phyloP scores from a whole-genome alignment of 1,284 basidiomycete genomes.

The Peniophora sp. region DNA sequence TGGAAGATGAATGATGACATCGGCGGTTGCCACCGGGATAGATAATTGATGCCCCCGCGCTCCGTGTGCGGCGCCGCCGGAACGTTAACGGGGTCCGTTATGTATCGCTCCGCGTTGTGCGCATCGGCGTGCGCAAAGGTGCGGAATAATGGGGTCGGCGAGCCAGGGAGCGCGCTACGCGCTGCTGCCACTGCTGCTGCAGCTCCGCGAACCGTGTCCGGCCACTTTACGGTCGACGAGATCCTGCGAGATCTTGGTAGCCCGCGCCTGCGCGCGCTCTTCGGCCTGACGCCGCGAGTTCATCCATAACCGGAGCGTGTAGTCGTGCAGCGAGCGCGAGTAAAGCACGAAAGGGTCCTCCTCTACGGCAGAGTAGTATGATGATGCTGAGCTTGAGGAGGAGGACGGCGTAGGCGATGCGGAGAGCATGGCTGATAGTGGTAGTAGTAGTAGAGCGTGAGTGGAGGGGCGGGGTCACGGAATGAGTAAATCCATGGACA shows the following conservation, averaged over 20 bases:
- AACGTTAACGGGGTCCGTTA: too few species aligned
- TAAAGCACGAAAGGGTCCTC: slow-evolving; percentile 37
- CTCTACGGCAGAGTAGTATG: slow-evolving; percentile 8
- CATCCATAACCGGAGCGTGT: slow-evolving; percentile 60
- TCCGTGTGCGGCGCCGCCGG: too few species aligned
- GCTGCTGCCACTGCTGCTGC: too few species aligned
- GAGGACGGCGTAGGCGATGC: neutral
- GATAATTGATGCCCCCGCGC: too few species aligned
- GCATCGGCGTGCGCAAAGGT: too few species aligned
- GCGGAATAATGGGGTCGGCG: too few species aligned
- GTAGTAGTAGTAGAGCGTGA: neutral
- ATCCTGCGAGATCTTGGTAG: slow-evolving; percentile 2
- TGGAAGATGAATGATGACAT: too few species aligned
- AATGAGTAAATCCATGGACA: neutral
- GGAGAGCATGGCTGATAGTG: neutral
- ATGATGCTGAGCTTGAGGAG: neutral
- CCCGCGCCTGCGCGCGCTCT: slow-evolving; percentile 30
- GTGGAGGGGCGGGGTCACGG: neutral
- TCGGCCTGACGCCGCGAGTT: slow-evolving; percentile 55
- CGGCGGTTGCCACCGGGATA: too few species aligned
- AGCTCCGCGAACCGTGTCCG: too few species aligned
- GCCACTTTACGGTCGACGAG: neutral
- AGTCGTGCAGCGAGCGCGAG: slow-evolving; percentile 56
- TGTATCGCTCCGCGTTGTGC: too few species aligned
- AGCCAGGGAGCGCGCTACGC: too few species aligned